These are phyloP conservation scores for Fusarium protoensiforme DNA, from an alignment of 2,329 filamentous ascomycete genomes.

Conservation along the genomic window DNA sequence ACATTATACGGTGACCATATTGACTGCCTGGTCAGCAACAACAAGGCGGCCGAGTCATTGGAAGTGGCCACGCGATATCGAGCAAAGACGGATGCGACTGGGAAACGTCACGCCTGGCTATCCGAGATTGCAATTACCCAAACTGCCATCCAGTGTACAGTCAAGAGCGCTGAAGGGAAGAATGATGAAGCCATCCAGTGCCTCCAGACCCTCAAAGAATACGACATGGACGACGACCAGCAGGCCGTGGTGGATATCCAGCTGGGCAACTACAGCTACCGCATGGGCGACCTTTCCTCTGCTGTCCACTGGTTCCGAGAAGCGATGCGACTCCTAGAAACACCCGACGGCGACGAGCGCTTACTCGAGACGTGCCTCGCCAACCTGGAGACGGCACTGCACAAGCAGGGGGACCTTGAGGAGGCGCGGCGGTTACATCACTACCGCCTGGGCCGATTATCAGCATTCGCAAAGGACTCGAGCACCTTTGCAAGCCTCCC, in stretches of 20 bases:
- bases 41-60: constrained; percentile 42
- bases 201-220: constrained; percentile 43
- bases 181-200: constrained; percentile 45
- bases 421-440: constrained; percentile 43
- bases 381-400: constrained; percentile 46
- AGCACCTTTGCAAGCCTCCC: constrained; percentile 34
- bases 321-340: constrained; percentile 43
- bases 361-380: constrained; percentile 47
- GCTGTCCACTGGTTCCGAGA: constrained; percentile 46
- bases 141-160: constrained; percentile 44
- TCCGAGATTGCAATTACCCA: constrained; percentile 47
- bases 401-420: constrained; percentile 33
- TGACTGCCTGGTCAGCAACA: constrained; percentile 46
- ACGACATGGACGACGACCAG: constrained; percentile 46
- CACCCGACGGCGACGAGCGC: constrained; percentile 46
- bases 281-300: constrained; percentile 40
- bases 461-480: constrained; percentile 45
- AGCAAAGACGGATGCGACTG: constrained; percentile 43
- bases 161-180: constrained; percentile 44
- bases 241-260: constrained; percentile 47
- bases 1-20: constrained; percentile 50
- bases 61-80: constrained; percentile 44
- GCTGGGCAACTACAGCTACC: constrained; percentile 47
- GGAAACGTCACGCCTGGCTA: constrained; percentile 45
- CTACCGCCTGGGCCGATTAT: constrained; percentile 44